Percentiles rank a stretch among this genome's conserved stretches.
Evolutionary conservation across 192 early-diverging fungal species (phyloP).

Genomic region (Backusella parvicylindrica): DNA sequence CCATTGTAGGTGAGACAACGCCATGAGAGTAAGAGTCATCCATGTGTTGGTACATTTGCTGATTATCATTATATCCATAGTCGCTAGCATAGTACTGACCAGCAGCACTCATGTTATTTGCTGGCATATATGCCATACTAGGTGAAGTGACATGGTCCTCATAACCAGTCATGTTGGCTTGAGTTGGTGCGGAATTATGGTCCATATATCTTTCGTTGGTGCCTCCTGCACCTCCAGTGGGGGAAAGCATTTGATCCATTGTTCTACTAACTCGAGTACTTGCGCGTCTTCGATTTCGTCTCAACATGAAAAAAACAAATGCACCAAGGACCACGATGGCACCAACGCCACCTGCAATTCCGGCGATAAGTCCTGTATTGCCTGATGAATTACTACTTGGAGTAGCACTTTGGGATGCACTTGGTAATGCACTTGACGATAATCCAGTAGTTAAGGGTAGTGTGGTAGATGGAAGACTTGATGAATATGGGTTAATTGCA

Average conservation of each 20-base stretch:
- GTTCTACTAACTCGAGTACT: constrained; percentile 11
- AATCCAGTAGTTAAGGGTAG: background rate
- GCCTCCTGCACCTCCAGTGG: background rate
- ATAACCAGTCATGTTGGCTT: background rate
- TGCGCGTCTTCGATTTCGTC: constrained; percentile 4
- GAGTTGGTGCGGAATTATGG: background rate
- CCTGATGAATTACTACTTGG: background rate
- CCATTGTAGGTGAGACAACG: background rate
- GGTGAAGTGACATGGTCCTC: background rate
- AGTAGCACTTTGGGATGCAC: background rate
- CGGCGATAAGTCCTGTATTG: constrained; percentile 8
- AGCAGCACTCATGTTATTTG: background rate
- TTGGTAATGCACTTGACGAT: background rate
- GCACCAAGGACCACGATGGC: constrained; percentile 6
- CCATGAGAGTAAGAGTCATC: background rate
- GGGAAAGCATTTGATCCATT: constrained; percentile 5
- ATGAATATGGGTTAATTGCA: background rate
- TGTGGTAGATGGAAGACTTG: background rate
- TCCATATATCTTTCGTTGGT: background rate
- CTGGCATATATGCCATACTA: background rate
- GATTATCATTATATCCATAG: background rate
- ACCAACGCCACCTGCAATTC: constrained; percentile 9
- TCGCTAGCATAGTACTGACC: constrained; percentile 6
- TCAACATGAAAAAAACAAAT: background rate
- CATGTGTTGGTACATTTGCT: background rate